phyloP scores from a whole-genome alignment of 371 early-diverging fungal genomes.

The Coelomomyces lativittatus region DNA sequence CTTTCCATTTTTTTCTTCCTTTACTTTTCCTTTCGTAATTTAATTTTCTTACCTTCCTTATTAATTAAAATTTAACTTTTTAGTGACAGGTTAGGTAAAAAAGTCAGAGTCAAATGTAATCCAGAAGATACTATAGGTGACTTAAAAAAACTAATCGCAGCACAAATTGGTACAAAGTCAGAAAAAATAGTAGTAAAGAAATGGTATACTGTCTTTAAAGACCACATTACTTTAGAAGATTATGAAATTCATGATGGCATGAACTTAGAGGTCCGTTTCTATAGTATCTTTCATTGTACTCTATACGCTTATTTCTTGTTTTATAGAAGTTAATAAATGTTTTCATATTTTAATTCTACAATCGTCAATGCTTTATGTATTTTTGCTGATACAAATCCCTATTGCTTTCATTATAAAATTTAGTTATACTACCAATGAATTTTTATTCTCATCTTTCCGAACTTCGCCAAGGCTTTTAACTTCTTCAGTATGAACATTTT shows the following conservation, averaged over 20 bases:
- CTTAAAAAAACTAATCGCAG: conserved; percentile 76
- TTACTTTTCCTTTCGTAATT: not conserved
- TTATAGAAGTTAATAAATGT: too few species aligned
- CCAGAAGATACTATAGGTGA: conserved; percentile 73
- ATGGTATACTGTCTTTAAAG: conserved; percentile 68
- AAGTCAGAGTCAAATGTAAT: conserved; percentile 76
- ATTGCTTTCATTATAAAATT: too few species aligned
- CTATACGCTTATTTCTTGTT: too few species aligned
- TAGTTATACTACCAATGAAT: too few species aligned
- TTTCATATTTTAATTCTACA: too few species aligned
- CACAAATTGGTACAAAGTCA: conserved; percentile 78
- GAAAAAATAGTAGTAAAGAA: conserved; percentile 81
- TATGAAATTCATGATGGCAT: conserved; percentile 85
- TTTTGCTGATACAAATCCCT: too few species aligned
- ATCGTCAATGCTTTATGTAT: too few species aligned
- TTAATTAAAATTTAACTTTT: not conserved
- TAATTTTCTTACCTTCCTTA: not conserved
- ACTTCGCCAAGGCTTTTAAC: too few species aligned
- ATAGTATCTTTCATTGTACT: too few species aligned
- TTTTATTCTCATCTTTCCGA: too few species aligned
- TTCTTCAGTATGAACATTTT: too few species aligned
- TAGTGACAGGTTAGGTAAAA: conserved; percentile 80
- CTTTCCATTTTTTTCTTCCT: not conserved
- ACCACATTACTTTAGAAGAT: conserved; percentile 79
- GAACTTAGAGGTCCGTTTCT: conserved; percentile 75